Conservation (phyloP, 441 rosid species). For the Raphanus hybrid region DNA sequence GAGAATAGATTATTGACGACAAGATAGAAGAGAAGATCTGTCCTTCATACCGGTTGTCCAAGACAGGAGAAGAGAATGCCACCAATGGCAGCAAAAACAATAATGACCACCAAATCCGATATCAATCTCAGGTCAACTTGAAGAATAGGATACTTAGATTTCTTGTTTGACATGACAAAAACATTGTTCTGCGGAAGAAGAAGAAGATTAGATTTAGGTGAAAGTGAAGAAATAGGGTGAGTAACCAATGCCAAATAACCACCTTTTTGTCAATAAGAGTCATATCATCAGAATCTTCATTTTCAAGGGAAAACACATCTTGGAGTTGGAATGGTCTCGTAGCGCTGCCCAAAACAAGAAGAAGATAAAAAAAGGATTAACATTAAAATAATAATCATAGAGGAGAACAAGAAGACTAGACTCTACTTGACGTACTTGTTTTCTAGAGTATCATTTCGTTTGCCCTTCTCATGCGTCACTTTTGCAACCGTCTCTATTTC, state of each 20-base stretch:
- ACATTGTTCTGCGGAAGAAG: slow-evolving; percentile 76
- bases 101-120: no score
- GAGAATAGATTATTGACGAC: neutral
- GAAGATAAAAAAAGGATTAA: no score
- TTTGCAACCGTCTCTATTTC: slow-evolving; percentile 93
- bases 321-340: slow-evolving; percentile 84
- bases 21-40: no score
- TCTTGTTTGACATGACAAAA: slow-evolving; percentile 97
- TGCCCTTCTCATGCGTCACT: slow-evolving; percentile 82
- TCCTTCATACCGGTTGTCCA: no score
- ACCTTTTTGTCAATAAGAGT: slow-evolving; percentile 83
- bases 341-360: slow-evolving; percentile 49
- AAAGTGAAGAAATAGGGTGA: slow-evolving; percentile 2
- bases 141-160: slow-evolving; percentile 95
- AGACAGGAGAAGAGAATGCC: no score
- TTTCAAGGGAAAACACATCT: slow-evolving; percentile 91
- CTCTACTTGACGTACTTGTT: slow-evolving; percentile 53
- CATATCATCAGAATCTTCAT: slow-evolving; percentile 91
- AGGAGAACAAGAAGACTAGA: no score
- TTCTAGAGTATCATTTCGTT: slow-evolving; percentile 80
- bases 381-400: neutral
- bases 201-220: slow-evolving; percentile 33
- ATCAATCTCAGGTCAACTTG: slow-evolving; percentile 79
- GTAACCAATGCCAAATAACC: neutral
- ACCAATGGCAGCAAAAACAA: no score